Conservation (phyloP, 2,329 filamentous ascomycete species). For the Annulohypoxylon truncatum region DNA sequence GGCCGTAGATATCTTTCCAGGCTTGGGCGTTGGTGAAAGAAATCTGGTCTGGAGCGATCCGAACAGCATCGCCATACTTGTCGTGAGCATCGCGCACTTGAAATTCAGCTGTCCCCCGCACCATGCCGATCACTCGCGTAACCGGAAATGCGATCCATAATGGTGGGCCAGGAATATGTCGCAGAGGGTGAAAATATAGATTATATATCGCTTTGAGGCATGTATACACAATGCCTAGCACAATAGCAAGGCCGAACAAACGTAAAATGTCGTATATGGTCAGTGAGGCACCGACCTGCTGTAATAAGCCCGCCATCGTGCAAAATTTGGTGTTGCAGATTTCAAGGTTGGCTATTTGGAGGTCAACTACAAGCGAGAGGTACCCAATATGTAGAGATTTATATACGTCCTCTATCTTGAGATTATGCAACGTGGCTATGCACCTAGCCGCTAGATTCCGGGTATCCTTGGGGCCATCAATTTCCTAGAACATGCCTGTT, state of each 20-base stretch:
- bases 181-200: conserved; percentile 49
- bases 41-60: conserved; percentile 53
- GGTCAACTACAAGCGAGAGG: neutral
- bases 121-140: conserved; percentile 35
- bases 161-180: conserved; percentile 44
- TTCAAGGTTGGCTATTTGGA: neutral
- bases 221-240: conserved; percentile 28
- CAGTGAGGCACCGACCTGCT: conserved; percentile 21
- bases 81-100: conserved; percentile 42
- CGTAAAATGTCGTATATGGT: neutral
- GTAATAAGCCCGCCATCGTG: conserved; percentile 31
- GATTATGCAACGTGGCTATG: conserved; percentile 9
- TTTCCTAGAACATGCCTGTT: neutral
- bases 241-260: neutral
- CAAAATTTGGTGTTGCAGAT: neutral
- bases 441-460: neutral
- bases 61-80: conserved; percentile 51
- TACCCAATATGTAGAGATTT: neutral
- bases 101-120: conserved; percentile 35
- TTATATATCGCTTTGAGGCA: conserved; percentile 41
- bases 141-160: conserved; percentile 45
- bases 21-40: conserved; percentile 53
- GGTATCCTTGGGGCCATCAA: neutral
- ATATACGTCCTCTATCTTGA: neutral
- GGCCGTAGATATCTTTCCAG: conserved; percentile 57